Percentiles rank a stretch among this genome's conserved stretches.
Evolutionary conservation across 2,329 filamentous ascomycete genomes (phyloP).

Genomic region (Sclerotinia subarctica): DNA sequence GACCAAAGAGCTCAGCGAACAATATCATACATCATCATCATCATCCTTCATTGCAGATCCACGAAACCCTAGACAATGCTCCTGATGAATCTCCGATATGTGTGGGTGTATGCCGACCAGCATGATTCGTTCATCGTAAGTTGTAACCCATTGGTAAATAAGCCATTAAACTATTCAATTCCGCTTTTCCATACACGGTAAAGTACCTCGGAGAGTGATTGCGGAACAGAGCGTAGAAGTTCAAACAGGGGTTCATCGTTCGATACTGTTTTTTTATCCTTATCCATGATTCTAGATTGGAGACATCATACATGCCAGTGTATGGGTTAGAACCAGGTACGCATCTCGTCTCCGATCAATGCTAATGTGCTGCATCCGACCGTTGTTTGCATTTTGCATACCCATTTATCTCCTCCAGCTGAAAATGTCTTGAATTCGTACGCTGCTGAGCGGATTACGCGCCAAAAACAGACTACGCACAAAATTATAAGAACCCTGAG

Average conservation of each 20-base stretch:
- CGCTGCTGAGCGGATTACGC: constrained; percentile 5
- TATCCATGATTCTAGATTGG: background rate
- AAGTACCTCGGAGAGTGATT: background rate
- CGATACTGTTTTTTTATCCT: background rate
- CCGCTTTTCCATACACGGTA: background rate
- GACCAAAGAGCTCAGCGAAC: no score
- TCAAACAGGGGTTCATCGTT: background rate
- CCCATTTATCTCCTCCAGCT: background rate
- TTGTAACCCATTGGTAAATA: background rate
- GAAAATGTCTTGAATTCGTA: constrained; percentile 5
- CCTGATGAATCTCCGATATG: background rate
- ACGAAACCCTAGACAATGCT: background rate
- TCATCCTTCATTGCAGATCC: background rate
- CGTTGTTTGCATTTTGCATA: constrained; percentile 1
- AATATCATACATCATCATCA: background rate
- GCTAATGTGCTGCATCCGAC: constrained; percentile 2
- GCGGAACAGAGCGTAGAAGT: constrained; percentile 2
- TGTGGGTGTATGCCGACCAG: background rate
- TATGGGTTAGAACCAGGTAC: constrained; percentile 7
- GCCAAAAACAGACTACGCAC: constrained; percentile 2
- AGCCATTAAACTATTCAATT: background rate
- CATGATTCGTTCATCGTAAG: constrained; percentile 2
- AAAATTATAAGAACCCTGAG: background rate
- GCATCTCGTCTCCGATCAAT: constrained; percentile 3
- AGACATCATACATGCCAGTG: background rate